Conservation (phyloP, 129 eudicot genomes). For the Arctium minus region DNA sequence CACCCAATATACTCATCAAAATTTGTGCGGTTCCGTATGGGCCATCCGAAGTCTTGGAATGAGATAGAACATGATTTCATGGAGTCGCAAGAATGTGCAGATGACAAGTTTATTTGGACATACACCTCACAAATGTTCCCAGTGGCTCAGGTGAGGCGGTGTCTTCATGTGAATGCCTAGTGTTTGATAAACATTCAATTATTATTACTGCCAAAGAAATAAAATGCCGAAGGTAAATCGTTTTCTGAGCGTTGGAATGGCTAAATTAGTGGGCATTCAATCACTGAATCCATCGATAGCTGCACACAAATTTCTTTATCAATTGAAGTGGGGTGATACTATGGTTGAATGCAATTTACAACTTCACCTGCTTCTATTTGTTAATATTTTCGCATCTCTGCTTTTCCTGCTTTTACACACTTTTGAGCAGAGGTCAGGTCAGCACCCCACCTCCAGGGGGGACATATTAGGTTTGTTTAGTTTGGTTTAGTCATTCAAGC, state of each 20-base stretch:
- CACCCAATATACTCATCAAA: slow-evolving; percentile 66
- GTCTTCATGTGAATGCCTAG: too few relatives aligned
- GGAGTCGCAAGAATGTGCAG: slow-evolving; percentile 40
- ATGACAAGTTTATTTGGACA: slow-evolving; percentile 66
- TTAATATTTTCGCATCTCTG: too few relatives aligned
- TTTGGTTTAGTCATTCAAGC: background rate
- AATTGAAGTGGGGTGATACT: too few relatives aligned
- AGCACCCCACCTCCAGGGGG: too few relatives aligned
- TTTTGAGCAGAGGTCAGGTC: too few relatives aligned
- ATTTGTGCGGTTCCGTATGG: slow-evolving; percentile 62
- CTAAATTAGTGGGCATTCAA: too few relatives aligned
- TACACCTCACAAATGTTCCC: slow-evolving; percentile 69
- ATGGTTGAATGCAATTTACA: too few relatives aligned
- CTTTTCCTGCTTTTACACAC: too few relatives aligned
- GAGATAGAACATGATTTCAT: slow-evolving; percentile 26
- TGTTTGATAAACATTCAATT: background rate
- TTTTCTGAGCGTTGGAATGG: background rate
- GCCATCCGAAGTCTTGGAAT: slow-evolving; percentile 45
- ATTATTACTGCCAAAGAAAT: background rate
- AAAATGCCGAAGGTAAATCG: background rate
- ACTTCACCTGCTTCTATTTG: too few relatives aligned
- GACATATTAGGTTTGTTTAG: background rate
- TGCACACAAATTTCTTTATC: too few relatives aligned
- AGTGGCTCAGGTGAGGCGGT: slow-evolving; percentile 57
- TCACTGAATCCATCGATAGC: too few relatives aligned